phyloP scores from a whole-genome alignment of 371 early-diverging fungal genomes.

The Mucor plumbeus region DNA sequence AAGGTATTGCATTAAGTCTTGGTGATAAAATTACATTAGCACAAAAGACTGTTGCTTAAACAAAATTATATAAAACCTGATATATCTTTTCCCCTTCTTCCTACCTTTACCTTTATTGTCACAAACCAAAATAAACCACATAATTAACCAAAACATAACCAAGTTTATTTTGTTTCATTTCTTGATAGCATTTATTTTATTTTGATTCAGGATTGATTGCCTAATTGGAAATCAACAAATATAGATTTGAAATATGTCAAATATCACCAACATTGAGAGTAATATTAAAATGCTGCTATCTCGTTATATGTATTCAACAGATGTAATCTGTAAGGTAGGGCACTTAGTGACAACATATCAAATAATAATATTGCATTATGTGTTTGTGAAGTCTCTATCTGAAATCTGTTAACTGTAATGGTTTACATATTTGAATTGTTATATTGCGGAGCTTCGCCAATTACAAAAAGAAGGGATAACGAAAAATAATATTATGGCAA shows the following conservation, averaged over 20 bases:
- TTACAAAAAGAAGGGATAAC: not conserved
- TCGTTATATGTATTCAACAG: too few species aligned
- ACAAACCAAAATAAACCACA: not conserved
- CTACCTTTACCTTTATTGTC: not conserved
- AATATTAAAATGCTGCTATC: too few species aligned
- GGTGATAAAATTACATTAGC: slow-evolving; percentile 79
- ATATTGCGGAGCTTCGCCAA: not conserved
- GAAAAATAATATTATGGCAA: not conserved
- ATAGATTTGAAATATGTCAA: too few species aligned
- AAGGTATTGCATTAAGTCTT: slow-evolving; percentile 95
- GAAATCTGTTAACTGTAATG: not conserved
- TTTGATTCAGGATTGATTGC: too few species aligned
- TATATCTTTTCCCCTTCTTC: not conserved
- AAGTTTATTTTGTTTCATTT: too few species aligned
- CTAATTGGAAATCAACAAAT: too few species aligned
- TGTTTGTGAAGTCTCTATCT: too few species aligned
- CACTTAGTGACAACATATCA: too few species aligned
- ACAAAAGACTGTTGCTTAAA: slow-evolving; percentile 49
- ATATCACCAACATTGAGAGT: too few species aligned
- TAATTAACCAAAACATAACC: not conserved
- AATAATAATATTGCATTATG: too few species aligned
- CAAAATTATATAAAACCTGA: not conserved
- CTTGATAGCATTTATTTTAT: too few species aligned
- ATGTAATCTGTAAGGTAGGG: too few species aligned
- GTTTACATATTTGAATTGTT: not conserved